A percentile compares a stretch with the other conserved stretches of the same genome.
phyloP scores from a whole-genome alignment of 306 rosid species.

The Herpetospermum pedunculosum region DNA sequence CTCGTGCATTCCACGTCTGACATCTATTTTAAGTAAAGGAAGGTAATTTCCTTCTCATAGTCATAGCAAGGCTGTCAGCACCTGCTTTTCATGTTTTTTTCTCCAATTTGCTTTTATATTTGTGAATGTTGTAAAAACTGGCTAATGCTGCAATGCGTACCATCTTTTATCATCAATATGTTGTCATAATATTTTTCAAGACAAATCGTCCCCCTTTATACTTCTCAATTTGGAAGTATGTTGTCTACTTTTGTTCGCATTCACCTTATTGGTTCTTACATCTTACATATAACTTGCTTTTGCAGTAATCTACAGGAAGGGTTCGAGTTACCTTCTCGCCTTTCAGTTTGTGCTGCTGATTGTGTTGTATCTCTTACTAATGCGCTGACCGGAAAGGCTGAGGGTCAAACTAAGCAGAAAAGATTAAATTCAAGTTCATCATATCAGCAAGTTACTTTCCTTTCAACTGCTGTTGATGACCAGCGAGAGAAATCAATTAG shows the following conservation, averaged over 20 bases:
- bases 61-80: not conserved
- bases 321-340: constrained; percentile 88
- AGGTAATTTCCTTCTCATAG: constrained; percentile 35
- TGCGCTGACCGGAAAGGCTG: constrained; percentile 35
- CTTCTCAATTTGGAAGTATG: not conserved
- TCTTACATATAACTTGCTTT: constrained; percentile 4
- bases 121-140: not conserved
- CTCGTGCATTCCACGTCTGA: constrained; percentile 37
- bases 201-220: not conserved
- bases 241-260: not conserved
- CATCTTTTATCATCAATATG: not conserved
- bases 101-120: not conserved
- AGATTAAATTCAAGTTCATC: constrained; percentile 22
- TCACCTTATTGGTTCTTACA: not conserved
- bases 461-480: constrained; percentile 21
- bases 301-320: constrained; percentile 69
- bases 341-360: constrained; percentile 76
- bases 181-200: not conserved
- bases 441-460: constrained; percentile 24
- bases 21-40: constrained; percentile 34
- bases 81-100: not conserved
- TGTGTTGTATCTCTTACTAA: constrained; percentile 58
- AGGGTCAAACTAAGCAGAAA: constrained; percentile 28
- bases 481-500: constrained; percentile 30
- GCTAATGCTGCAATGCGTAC: not conserved